A percentile compares a stretch with the other conserved stretches of the same genome.
These are phyloP conservation scores for Aspergillus sp. DNA, from an alignment of 2,329 filamentous ascomycete species.

Conservation along the genomic window DNA sequence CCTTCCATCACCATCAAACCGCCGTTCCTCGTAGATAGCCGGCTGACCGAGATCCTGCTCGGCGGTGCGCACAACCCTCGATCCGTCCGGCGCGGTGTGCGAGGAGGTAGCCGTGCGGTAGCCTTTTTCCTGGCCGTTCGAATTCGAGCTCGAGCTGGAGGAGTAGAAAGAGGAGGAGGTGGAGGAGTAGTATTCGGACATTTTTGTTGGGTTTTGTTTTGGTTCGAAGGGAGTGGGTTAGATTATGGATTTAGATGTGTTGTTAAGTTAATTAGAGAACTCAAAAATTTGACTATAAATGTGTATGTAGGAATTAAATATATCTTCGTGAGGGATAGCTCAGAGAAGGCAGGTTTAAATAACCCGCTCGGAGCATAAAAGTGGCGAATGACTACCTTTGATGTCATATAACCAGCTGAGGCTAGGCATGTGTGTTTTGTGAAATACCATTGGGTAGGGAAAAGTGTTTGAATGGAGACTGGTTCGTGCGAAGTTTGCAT, in stretches of 20 bases:
- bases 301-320: no score
- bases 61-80: conserved; percentile 33
- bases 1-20: conserved; percentile 34
- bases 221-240: no score
- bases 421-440: no score
- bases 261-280: no score
- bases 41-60: conserved; percentile 36
- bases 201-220: background rate
- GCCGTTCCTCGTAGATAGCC: conserved; percentile 32
- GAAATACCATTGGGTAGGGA: no score
- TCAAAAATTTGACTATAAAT: no score
- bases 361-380: no score
- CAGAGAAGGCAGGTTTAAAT: no score
- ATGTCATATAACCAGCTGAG: background rate
- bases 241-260: no score
- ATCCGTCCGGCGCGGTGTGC: conserved; percentile 32
- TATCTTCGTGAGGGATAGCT: no score
- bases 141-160: conserved; percentile 32
- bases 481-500: no score
- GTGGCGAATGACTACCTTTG: background rate
- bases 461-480: no score
- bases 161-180: conserved; percentile 36
- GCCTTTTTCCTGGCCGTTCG: conserved; percentile 27
- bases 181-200: conserved; percentile 30
- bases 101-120: conserved; percentile 34